phyloP scores from a whole-genome alignment of 148 eudicot species.

The Persicaria maculosa region DNA sequence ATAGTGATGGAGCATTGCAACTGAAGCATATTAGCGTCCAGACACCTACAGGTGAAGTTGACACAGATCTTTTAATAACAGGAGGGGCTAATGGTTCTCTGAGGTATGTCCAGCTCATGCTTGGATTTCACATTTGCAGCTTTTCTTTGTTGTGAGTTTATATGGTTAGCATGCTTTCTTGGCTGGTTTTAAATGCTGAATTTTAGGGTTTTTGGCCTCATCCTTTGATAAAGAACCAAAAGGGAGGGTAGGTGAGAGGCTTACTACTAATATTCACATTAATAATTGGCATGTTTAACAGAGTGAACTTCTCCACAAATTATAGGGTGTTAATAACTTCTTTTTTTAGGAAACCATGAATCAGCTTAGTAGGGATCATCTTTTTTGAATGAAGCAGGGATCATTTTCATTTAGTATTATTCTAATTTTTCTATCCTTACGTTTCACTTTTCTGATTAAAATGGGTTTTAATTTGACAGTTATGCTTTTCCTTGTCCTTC shows the following conservation, averaged over 20 bases:
- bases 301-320: background rate
- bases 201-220: background rate
- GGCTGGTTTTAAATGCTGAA: background rate
- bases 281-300: background rate
- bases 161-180: background rate
- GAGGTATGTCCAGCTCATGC: constrained; percentile 31
- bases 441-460: background rate
- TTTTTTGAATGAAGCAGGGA: background rate
- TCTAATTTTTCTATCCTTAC: background rate
- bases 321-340: background rate
- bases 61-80: constrained; percentile 44
- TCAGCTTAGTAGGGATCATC: constrained; percentile 5
- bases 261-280: background rate
- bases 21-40: constrained; percentile 30
- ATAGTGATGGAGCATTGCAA: constrained; percentile 43
- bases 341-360: background rate
- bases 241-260: background rate
- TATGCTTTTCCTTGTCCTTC: constrained; percentile 5
- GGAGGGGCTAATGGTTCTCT: constrained; percentile 44
- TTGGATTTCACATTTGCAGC: background rate
- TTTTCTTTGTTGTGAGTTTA: background rate
- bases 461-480: background rate
- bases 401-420: background rate
- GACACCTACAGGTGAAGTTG: constrained; percentile 37
- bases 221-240: background rate